These are phyloP conservation scores for Aspergillus sergii DNA, from an alignment of 2,329 filamentous ascomycete genomes.

Conservation along the genomic window DNA sequence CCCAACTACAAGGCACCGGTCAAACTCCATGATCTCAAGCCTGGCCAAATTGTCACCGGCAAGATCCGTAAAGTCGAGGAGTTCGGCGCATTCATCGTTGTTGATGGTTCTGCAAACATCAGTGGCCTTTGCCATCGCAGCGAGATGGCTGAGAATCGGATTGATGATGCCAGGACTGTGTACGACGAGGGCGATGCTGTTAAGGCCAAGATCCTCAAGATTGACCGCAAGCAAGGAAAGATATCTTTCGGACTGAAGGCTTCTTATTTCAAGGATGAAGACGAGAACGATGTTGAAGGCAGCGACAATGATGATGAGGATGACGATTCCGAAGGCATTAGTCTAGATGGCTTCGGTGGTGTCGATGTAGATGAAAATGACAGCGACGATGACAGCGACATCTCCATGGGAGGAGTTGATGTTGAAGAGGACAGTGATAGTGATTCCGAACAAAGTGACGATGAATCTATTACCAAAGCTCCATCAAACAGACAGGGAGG, in stretches of 20 bases:
- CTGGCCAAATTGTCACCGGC: slow-evolving; percentile 81
- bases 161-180: slow-evolving; percentile 83
- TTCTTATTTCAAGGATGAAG: slow-evolving; percentile 74
- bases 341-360: slow-evolving; percentile 34
- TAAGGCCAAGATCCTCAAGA: slow-evolving; percentile 82
- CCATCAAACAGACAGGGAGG: slow-evolving; percentile 50
- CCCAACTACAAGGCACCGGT: slow-evolving; percentile 73
- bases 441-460: slow-evolving; percentile 47
- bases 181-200: slow-evolving; percentile 91
- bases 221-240: slow-evolving; percentile 73
- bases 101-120: slow-evolving; percentile 84
- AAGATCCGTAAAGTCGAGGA: slow-evolving; percentile 93
- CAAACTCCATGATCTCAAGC: slow-evolving; percentile 75
- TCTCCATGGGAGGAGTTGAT: slow-evolving; percentile 49
- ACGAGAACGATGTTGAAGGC: slow-evolving; percentile 47
- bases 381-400: slow-evolving; percentile 34
- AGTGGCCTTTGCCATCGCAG: slow-evolving; percentile 91
- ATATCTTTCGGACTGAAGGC: slow-evolving; percentile 92
- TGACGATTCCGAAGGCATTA: slow-evolving; percentile 39
- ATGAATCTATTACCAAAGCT: slow-evolving; percentile 45
- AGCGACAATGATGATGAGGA: slow-evolving; percentile 49
- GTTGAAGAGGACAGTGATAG: slow-evolving; percentile 46
- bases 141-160: slow-evolving; percentile 82
- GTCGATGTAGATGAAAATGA: slow-evolving; percentile 40
- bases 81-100: slow-evolving; percentile 89